Conservation (phyloP, 2,329 filamentous ascomycete species). For the Ophiosphaerella korrae region DNA sequence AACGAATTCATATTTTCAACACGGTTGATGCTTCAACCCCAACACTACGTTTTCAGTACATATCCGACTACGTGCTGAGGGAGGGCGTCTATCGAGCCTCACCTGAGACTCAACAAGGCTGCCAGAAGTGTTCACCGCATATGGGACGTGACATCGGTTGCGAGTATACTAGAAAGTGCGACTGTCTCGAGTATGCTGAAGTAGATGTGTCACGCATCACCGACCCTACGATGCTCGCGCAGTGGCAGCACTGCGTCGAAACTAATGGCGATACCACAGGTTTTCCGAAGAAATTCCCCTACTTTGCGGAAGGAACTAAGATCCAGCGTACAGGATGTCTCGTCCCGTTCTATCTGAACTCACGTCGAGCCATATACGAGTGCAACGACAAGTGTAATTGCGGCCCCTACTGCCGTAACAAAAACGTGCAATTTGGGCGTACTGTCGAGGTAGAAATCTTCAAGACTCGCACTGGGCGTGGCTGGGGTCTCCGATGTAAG, state of each 20-base stretch:
- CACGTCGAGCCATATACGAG: conserved; percentile 70
- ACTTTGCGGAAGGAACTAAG: conserved; percentile 52
- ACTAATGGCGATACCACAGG: conserved; percentile 38
- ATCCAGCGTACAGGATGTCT: conserved; percentile 34
- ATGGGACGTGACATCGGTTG: conserved; percentile 61
- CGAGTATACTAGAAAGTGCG: conserved; percentile 66
- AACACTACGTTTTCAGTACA: conserved; percentile 71
- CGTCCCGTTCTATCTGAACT: conserved; percentile 51
- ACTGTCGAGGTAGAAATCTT: conserved; percentile 77
- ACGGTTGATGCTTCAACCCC: conserved; percentile 60
- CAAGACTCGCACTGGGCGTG: conserved; percentile 67
- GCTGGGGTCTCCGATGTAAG: conserved; percentile 75
- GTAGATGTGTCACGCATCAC: conserved; percentile 50
- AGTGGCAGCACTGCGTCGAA: conserved; percentile 22
- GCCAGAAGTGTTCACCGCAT: conserved; percentile 63
- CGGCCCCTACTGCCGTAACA: conserved; percentile 68
- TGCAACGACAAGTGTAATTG: conserved; percentile 77
- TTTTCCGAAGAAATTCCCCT: conserved; percentile 64
- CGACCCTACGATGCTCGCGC: conserved; percentile 26
- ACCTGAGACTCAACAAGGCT: conserved; percentile 70
- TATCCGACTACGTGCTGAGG: conserved; percentile 63
- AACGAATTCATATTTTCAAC: conserved; percentile 67
- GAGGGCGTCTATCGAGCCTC: conserved; percentile 65
- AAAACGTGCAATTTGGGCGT: conserved; percentile 76
- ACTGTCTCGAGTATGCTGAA: conserved; percentile 69